Conservation (phyloP, 2,329 filamentous ascomycete species). For the Colletotrichum horii region DNA sequence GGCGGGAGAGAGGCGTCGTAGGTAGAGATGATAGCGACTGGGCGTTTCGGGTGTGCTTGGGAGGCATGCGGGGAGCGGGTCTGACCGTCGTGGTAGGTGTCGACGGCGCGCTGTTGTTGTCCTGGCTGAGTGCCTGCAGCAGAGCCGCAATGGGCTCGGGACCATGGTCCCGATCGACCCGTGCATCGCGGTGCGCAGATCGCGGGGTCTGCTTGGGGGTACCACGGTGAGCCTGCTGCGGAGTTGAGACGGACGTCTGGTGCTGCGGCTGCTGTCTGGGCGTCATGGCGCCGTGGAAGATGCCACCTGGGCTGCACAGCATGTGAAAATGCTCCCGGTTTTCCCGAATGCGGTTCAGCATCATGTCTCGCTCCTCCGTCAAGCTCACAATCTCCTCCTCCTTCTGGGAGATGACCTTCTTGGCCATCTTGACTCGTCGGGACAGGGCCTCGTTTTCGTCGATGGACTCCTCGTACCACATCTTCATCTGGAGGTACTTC, state of each 20-base stretch:
- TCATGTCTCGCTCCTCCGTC: constrained; percentile 76
- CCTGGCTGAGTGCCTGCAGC: constrained; percentile 80
- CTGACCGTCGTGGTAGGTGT: constrained; percentile 63
- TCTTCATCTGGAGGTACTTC: constrained; percentile 67
- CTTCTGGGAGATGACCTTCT: constrained; percentile 78
- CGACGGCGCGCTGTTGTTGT: constrained; percentile 75
- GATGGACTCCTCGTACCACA: constrained; percentile 68
- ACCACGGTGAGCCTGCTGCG: constrained; percentile 48
- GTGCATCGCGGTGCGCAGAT: constrained; percentile 40
- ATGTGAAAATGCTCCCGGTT: constrained; percentile 86
- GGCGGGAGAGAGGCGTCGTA: constrained; percentile 70
- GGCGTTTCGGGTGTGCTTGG: constrained; percentile 74
- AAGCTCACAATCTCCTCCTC: constrained; percentile 74
- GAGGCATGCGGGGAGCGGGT: constrained; percentile 51
- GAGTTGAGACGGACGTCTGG: constrained; percentile 37
- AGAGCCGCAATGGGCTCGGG: constrained; percentile 78
- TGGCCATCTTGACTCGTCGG: constrained; percentile 73
- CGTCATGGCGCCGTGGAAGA: constrained; percentile 67
- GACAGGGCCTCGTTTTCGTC: constrained; percentile 69
- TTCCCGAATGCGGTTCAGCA: constrained; percentile 85
- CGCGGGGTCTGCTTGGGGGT: constrained; percentile 58
- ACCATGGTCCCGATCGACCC: constrained; percentile 54
- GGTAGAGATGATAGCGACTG: constrained; percentile 88
- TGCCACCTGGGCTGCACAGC: constrained; percentile 76
- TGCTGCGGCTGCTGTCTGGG: constrained; percentile 51